phyloP scores from a whole-genome alignment of 768 basidiomycete species.

The Rhizopogon vinicolor region DNA sequence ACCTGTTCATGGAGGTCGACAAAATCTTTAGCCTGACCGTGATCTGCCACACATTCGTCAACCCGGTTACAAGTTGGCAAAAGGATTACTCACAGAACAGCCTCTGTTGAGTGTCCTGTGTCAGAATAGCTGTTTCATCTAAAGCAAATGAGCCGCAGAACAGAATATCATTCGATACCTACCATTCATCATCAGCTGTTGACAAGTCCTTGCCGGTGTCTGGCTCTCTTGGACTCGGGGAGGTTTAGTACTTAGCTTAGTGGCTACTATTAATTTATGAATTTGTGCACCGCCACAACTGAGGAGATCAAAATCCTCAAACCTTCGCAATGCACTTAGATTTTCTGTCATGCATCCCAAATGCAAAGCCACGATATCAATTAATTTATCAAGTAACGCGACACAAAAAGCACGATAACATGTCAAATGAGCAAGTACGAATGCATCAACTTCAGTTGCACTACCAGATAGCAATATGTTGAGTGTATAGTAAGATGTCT shows the following conservation, averaged over 20 bases:
- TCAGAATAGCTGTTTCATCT: not conserved
- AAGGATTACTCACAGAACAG: not conserved
- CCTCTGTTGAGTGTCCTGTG: not conserved
- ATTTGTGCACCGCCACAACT: too few species aligned
- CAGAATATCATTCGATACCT: not conserved
- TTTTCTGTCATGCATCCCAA: too few species aligned
- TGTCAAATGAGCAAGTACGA: too few species aligned
- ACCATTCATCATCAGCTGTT: not conserved
- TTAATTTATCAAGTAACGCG: too few species aligned
- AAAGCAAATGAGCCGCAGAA: not conserved
- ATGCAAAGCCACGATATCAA: not conserved
- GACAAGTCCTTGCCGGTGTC: too few species aligned
- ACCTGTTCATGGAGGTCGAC: slow-evolving; percentile 91
- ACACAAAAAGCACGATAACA: not conserved
- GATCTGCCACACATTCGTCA: slow-evolving; percentile 19
- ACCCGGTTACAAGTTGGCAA: not conserved
- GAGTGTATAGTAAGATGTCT: not conserved
- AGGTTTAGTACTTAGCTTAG: too few species aligned
- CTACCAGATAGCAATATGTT: not conserved
- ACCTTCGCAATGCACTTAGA: too few species aligned
- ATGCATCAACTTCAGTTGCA: not conserved
- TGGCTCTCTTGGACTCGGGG: too few species aligned
- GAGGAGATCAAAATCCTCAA: too few species aligned
- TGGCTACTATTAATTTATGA: too few species aligned
- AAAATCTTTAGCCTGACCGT: slow-evolving; percentile 55